Conservation (phyloP, 257 asterid species). For the Schizonepeta tenuifolia region DNA sequence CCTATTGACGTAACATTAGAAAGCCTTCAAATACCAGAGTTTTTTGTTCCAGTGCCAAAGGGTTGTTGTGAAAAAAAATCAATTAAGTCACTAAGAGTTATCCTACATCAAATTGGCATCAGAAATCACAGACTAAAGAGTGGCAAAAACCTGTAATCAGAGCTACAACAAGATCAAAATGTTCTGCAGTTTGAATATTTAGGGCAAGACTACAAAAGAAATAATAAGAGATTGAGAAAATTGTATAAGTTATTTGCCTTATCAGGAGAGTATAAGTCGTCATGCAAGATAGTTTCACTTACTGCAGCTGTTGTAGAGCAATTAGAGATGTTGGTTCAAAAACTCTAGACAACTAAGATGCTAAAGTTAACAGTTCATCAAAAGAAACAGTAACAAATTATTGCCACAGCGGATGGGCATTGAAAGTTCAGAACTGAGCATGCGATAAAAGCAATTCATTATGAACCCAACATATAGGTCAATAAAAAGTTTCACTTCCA, state of each 20-base stretch:
- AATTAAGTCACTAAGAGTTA: background rate
- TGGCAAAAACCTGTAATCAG: background rate
- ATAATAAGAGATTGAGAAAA: background rate
- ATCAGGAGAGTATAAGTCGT: background rate
- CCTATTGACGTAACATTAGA: slow-evolving; percentile 10
- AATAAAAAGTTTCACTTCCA: too few relatives aligned
- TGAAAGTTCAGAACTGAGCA: slow-evolving; percentile 15
- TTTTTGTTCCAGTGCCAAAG: background rate
- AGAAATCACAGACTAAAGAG: background rate
- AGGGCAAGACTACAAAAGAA: background rate
- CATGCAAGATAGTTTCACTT: slow-evolving; percentile 17
- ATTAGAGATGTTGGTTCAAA: background rate
- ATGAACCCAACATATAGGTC: slow-evolving; percentile 17
- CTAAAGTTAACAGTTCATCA: background rate
- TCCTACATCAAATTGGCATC: slow-evolving; percentile 14
- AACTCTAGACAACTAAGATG: slow-evolving; percentile 9
- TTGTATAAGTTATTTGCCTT: background rate
- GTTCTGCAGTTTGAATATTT: background rate
- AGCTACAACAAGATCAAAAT: background rate
- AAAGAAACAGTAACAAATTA: slow-evolving; percentile 4
- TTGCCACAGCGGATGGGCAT: slow-evolving; percentile 4
- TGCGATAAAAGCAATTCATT: slow-evolving; percentile 21
- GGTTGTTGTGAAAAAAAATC: background rate
- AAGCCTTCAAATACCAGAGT: slow-evolving; percentile 15
- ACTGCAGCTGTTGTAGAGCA: slow-evolving; percentile 24